Evolutionary conservation across 2,329 filamentous ascomycete species (phyloP).

Genomic region (Xylogone sp.): DNA sequence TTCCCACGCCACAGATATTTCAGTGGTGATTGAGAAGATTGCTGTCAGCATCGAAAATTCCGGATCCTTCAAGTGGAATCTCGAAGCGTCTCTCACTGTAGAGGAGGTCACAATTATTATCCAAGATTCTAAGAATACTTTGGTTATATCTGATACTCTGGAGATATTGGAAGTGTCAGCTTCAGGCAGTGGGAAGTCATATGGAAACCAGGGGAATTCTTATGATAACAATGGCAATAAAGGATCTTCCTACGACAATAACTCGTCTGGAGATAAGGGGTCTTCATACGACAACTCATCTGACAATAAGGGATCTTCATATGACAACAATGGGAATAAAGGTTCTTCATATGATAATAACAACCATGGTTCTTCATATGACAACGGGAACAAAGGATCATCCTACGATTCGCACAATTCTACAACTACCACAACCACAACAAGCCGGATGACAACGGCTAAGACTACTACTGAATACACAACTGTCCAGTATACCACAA

Average conservation of each 20-base stretch:
- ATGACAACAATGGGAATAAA: neutral
- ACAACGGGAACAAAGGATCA: neutral
- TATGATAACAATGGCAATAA: neutral
- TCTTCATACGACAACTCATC: neutral
- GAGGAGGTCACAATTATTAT: conserved; percentile 13
- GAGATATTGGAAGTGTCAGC: neutral
- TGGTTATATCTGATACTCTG: conserved; percentile 8
- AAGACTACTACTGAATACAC: neutral
- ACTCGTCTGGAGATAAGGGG: neutral
- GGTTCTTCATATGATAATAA: neutral
- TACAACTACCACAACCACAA: neutral
- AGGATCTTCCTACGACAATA: neutral
- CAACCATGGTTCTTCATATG: neutral
- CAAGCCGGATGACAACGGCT: neutral
- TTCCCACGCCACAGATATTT: conserved; percentile 12
- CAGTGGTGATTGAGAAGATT: conserved; percentile 42
- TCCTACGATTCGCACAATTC: neutral
- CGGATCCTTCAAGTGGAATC: conserved; percentile 13
- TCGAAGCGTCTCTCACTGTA: conserved; percentile 7
- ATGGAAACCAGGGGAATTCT: neutral
- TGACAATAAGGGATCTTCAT: neutral
- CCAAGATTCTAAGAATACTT: conserved; percentile 9
- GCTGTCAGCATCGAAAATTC: conserved; percentile 42
- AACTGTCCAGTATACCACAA: neutral
- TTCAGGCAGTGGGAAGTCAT: neutral